A percentile compares a stretch with the other conserved stretches of the same genome.
Evolutionary conservation across 164 flowering plant genomes (phyloP).

Genomic region (Nymphaea colorata): DNA sequence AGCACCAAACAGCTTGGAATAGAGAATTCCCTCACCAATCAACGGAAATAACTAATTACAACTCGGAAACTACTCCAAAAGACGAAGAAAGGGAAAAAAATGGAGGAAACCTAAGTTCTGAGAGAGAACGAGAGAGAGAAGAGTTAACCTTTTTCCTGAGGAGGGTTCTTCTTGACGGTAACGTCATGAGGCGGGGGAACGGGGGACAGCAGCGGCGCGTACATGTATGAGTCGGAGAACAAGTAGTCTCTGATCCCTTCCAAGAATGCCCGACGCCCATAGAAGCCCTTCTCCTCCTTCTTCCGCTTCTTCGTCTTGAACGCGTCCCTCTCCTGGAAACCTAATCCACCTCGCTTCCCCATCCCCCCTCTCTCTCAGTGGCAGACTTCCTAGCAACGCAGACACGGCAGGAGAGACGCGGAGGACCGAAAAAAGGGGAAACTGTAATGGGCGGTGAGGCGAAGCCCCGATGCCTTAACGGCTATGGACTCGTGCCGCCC

Average conservation of each 20-base stretch:
- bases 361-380: neutral
- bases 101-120: neutral
- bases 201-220: slow-evolving; percentile 20
- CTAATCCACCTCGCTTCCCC: slow-evolving; percentile 1
- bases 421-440: too few species aligned
- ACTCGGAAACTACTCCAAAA: neutral
- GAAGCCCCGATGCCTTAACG: too few species aligned
- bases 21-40: too few species aligned
- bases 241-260: slow-evolving; percentile 29
- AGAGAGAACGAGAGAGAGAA: neutral
- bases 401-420: too few species aligned
- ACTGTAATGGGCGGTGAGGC: too few species aligned
- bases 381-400: too few species aligned
- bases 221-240: slow-evolving; percentile 40
- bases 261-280: slow-evolving; percentile 11
- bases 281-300: slow-evolving; percentile 11
- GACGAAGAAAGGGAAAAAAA: neutral
- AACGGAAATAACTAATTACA: too few species aligned
- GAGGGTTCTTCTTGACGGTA: neutral
- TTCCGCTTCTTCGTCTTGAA: neutral
- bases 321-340: neutral
- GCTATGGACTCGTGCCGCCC: too few species aligned
- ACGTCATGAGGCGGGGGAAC: neutral
- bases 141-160: neutral
- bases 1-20: too few species aligned